Evolutionary conservation across 139 green algal species (phyloP).

Genomic region (Chlamydomonas schloesseri): DNA sequence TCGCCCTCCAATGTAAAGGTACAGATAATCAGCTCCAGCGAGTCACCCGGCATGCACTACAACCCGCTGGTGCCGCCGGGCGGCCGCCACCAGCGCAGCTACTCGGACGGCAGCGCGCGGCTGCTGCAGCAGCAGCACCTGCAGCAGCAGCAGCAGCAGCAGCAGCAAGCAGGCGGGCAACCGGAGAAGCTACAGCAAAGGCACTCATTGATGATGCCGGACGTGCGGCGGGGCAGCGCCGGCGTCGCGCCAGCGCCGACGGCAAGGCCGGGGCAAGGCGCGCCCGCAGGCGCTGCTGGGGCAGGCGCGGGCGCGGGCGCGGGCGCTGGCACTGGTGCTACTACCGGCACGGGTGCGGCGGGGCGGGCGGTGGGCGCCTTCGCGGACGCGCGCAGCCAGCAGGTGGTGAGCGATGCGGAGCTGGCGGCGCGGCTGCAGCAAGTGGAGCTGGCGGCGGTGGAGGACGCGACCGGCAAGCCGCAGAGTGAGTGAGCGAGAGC

Average conservation of each 20-base stretch:
- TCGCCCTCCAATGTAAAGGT: not conserved
- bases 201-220: no score
- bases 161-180: not conserved
- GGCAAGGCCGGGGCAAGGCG: no score
- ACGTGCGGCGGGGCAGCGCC: no score
- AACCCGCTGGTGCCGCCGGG: no score
- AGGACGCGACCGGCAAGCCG: not conserved
- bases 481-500: conserved; percentile 6
- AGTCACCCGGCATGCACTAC: no score
- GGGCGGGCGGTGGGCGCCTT: not conserved
- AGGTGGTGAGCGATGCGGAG: not conserved
- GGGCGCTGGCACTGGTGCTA: no score
- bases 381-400: not conserved
- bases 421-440: not conserved
- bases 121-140: not conserved
- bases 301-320: no score
- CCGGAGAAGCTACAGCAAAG: no score
- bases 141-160: not conserved
- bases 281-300: no score
- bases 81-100: not conserved
- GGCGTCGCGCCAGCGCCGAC: no score
- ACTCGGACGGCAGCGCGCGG: not conserved
- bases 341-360: no score
- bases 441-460: conserved; percentile 4
- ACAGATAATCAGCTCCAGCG: no score